Conservation (phyloP, 768 basidiomycete species). For the Amanita pallidorosea region DNA sequence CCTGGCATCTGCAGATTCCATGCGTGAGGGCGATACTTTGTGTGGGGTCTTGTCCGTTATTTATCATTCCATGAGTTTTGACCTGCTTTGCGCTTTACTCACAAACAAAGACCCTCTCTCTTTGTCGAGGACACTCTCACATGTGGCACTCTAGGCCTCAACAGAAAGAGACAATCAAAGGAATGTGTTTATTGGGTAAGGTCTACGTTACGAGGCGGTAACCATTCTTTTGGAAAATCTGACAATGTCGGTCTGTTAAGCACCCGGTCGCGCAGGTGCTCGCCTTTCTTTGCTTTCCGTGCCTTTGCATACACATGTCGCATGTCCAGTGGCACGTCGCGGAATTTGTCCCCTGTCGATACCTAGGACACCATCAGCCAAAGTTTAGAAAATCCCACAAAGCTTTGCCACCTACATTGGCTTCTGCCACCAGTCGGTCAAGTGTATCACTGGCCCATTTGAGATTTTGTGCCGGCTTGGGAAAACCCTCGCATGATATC, state of each 20-base stretch:
- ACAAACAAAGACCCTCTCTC: neutral
- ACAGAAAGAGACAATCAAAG: no score
- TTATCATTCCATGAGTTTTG: constrained; percentile 2
- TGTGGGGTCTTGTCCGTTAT: neutral
- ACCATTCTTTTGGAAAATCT: constrained; percentile 85
- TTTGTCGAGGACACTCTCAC: no score
- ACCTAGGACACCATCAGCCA: constrained; percentile 14
- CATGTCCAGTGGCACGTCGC: constrained; percentile 68
- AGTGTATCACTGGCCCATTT: constrained; percentile 90
- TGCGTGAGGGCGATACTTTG: neutral
- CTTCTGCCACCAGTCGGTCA: constrained; percentile 66
- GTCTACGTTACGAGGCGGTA: constrained; percentile 27
- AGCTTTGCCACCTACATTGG: constrained; percentile 55
- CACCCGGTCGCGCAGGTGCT: constrained; percentile 46
- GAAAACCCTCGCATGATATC: constrained; percentile 85
- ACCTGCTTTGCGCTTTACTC: no score
- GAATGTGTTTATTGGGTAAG: no score
- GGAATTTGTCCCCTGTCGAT: constrained; percentile 35
- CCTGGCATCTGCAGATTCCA: constrained; percentile 11
- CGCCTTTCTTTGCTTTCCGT: constrained; percentile 64
- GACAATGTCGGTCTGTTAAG: constrained; percentile 50
- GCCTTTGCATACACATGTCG: constrained; percentile 69
- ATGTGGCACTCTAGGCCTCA: no score
- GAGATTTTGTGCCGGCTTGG: constrained; percentile 74
- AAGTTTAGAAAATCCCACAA: neutral